phyloP scores from a whole-genome alignment of 2,329 filamentous ascomycete species.

The Talaromyces pinophilus region DNA sequence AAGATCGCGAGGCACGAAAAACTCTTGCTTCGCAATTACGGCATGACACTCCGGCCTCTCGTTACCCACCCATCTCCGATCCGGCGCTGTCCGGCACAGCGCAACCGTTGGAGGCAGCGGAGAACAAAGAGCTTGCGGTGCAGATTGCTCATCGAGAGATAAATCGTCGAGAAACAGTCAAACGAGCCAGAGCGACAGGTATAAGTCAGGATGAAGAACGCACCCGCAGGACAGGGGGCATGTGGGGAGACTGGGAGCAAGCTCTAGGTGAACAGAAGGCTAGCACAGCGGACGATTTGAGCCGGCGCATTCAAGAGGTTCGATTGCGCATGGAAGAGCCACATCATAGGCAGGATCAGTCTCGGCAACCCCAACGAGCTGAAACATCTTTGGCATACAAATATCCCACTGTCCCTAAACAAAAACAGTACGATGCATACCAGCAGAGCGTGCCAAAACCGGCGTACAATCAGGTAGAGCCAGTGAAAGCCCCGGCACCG shows the following conservation, averaged over 20 bases:
- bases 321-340: constrained; percentile 41
- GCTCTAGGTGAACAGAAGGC: constrained; percentile 39
- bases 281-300: constrained; percentile 49
- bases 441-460: constrained; percentile 27
- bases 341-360: constrained; percentile 22
- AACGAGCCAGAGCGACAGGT: constrained; percentile 59
- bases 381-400: constrained; percentile 36
- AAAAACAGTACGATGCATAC: constrained; percentile 32
- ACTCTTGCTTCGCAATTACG: constrained; percentile 27
- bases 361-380: constrained; percentile 24
- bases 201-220: constrained; percentile 60
- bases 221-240: constrained; percentile 54
- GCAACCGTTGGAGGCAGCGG: constrained; percentile 66
- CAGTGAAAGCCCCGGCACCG: constrained; percentile 35
- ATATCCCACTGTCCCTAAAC: constrained; percentile 48
- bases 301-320: constrained; percentile 55
- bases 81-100: constrained; percentile 61
- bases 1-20: constrained; percentile 48
- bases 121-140: constrained; percentile 75
- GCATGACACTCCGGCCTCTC: constrained; percentile 22
- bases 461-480: constrained; percentile 25
- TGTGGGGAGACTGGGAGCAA: constrained; percentile 57
- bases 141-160: constrained; percentile 74
- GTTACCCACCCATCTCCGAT: constrained; percentile 45
- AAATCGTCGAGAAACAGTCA: constrained; percentile 63